Conservation (phyloP, 2,329 filamentous ascomycete genomes). For the Neurospora crassa region DNA sequence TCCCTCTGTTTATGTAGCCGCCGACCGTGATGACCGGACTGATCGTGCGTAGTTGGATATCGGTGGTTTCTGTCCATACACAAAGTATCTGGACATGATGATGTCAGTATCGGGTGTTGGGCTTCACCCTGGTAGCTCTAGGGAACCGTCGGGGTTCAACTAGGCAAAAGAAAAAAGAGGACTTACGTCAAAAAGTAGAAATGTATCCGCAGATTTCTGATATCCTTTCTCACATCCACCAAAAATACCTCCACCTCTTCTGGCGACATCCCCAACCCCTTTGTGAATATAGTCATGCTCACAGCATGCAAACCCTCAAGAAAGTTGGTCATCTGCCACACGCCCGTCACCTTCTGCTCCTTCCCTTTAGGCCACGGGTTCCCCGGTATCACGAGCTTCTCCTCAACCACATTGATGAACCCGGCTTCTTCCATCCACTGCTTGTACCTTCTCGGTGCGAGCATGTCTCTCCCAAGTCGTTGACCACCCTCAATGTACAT, state of each 20-base stretch:
- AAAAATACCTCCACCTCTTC: slow-evolving; percentile 17
- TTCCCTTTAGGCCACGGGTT: slow-evolving; percentile 22
- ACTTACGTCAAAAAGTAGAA: slow-evolving; percentile 13
- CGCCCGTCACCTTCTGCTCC: slow-evolving; percentile 19
- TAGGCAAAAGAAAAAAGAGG: background rate
- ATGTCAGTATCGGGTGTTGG: background rate
- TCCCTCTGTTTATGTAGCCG: background rate
- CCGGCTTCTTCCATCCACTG: slow-evolving; percentile 21
- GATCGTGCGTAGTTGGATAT: background rate
- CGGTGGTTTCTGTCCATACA: slow-evolving; percentile 4
- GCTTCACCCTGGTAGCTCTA: background rate
- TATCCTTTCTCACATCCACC: slow-evolving; percentile 10
- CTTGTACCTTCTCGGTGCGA: slow-evolving; percentile 16
- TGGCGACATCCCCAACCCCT: slow-evolving; percentile 18
- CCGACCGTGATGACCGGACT: background rate
- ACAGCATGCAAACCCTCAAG: slow-evolving; percentile 20
- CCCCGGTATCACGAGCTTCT: slow-evolving; percentile 19
- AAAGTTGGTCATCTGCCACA: slow-evolving; percentile 23
- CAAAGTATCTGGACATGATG: background rate
- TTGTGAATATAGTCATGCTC: slow-evolving; percentile 18
- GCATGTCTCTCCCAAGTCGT: slow-evolving; percentile 12
- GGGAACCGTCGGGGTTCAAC: background rate
- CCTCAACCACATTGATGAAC: slow-evolving; percentile 22
- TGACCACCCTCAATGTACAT: slow-evolving; percentile 11
- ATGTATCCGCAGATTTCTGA: slow-evolving; percentile 9